Conservation (phyloP, 306 rosid genomes). For the Coriaria nepalensis region DNA sequence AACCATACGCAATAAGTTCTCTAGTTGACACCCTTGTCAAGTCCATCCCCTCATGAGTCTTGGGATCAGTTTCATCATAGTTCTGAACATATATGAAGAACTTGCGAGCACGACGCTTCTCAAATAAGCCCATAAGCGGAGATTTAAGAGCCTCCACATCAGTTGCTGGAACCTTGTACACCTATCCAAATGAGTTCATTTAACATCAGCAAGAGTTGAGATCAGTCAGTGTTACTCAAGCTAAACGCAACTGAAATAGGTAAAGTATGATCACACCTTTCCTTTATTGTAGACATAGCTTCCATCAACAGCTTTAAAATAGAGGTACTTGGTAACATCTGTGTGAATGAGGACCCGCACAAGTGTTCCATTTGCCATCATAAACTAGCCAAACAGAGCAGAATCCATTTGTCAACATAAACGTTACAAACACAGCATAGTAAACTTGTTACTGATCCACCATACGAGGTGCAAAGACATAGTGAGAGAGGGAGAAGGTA, state of each 20-base stretch:
- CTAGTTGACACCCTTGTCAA: constrained; percentile 67
- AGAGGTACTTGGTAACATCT: constrained; percentile 76
- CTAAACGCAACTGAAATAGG: no score
- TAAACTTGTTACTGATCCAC: no score
- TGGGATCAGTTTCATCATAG: constrained; percentile 64
- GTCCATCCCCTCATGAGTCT: constrained; percentile 85
- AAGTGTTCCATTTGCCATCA: constrained; percentile 81
- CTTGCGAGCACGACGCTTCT: constrained; percentile 92
- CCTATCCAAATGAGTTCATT: constrained; percentile 27
- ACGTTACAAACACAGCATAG: background rate
- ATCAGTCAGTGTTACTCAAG: background rate
- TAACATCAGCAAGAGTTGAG: constrained; percentile 11
- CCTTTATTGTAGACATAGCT: constrained; percentile 46
- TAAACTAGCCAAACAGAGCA: constrained; percentile 30
- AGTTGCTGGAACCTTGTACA: constrained; percentile 84
- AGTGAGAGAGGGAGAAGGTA: background rate
- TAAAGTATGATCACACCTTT: constrained; percentile 22
- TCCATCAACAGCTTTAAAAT: constrained; percentile 71
- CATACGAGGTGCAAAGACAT: background rate
- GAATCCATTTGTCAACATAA: background rate
- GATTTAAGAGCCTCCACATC: constrained; percentile 93
- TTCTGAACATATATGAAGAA: constrained; percentile 83
- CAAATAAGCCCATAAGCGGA: constrained; percentile 93
- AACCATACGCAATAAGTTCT: constrained; percentile 70
- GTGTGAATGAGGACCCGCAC: constrained; percentile 85